These are phyloP conservation scores for Mycena haematopus DNA, from an alignment of 768 basidiomycete genomes.

Conservation along the genomic window DNA sequence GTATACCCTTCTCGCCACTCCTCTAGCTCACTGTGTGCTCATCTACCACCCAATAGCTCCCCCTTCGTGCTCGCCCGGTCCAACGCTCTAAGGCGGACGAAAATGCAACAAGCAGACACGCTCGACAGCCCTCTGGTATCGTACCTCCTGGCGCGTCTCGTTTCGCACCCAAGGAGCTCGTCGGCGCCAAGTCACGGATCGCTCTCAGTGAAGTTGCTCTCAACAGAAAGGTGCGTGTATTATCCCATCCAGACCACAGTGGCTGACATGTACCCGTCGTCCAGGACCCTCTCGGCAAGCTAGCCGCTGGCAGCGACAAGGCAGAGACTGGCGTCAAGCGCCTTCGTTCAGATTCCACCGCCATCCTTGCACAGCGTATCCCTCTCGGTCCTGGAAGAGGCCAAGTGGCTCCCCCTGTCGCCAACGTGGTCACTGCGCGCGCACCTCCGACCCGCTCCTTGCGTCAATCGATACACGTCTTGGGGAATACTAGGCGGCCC, in stretches of 20 bases:
- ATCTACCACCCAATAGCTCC: conserved; percentile 49
- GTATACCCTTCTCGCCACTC: conserved; percentile 33
- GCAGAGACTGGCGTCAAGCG: conserved; percentile 70
- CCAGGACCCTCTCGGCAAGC: conserved; percentile 57
- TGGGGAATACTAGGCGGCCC: conserved; percentile 42
- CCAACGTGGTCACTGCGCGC: conserved; percentile 48
- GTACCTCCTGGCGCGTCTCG: conserved; percentile 55
- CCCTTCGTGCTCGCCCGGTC: conserved; percentile 68
- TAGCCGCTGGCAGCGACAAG: conserved; percentile 65
- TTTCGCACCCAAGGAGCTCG: conserved; percentile 53
- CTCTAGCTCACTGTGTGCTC: conserved; percentile 25
- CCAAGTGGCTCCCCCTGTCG: conserved; percentile 49
- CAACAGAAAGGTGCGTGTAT: conserved; percentile 70
- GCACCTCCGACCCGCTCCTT: conserved; percentile 33
- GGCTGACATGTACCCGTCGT: conserved; percentile 30
- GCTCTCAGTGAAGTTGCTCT: conserved; percentile 85
- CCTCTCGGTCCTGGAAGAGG: conserved; percentile 67
- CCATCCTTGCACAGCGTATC: conserved; percentile 69
- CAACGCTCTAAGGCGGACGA: conserved; percentile 80
- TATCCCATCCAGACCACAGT: conserved; percentile 2
- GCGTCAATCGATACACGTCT: conserved; percentile 30
- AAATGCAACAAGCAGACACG: conserved; percentile 74
- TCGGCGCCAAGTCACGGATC: conserved; percentile 67
- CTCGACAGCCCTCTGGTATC: conserved; percentile 64
- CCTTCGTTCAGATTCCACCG: conserved; percentile 68